Conservation (phyloP, 2,329 filamentous ascomycete genomes). For the Rhexocercosporidium sp. region DNA sequence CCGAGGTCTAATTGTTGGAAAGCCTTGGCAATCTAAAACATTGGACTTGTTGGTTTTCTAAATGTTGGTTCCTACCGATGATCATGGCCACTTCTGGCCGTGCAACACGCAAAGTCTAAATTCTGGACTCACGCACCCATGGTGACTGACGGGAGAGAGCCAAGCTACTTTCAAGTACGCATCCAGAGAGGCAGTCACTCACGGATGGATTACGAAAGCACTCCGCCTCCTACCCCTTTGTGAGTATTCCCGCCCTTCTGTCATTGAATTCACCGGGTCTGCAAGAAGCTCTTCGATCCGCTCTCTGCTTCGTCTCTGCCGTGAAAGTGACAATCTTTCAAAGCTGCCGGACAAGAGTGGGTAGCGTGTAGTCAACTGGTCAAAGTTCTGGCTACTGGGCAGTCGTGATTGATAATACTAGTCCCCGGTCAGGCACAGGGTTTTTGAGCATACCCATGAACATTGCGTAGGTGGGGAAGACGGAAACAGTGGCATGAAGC, state of each 20-base stretch:
- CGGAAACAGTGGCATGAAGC: not conserved
- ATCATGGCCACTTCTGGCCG: not conserved
- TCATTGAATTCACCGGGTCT: not conserved
- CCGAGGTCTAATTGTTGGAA: not conserved
- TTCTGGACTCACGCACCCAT: not conserved
- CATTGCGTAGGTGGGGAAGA: not conserved
- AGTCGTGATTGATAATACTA: not conserved
- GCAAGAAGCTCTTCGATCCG: not conserved
- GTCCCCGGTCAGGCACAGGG: not conserved
- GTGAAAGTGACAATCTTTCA: not conserved
- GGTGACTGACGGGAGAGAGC: not conserved
- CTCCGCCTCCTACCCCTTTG: not conserved
- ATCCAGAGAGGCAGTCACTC: not conserved
- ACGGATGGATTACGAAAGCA: not conserved
- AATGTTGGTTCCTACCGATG: not conserved
- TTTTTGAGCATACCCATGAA: not conserved
- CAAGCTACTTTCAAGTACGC: not conserved
- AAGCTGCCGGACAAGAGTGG: not conserved
- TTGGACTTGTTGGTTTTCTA: not conserved
- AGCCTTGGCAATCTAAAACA: not conserved
- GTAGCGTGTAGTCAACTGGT: not conserved
- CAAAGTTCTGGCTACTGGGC: not conserved
- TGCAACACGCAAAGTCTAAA: not conserved
- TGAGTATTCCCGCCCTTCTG: not conserved
- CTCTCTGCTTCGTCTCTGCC: not conserved